These are phyloP conservation scores for Hydnomerulius pinastri DNA, from an alignment of 768 basidiomycete species.

Conservation along the genomic window DNA sequence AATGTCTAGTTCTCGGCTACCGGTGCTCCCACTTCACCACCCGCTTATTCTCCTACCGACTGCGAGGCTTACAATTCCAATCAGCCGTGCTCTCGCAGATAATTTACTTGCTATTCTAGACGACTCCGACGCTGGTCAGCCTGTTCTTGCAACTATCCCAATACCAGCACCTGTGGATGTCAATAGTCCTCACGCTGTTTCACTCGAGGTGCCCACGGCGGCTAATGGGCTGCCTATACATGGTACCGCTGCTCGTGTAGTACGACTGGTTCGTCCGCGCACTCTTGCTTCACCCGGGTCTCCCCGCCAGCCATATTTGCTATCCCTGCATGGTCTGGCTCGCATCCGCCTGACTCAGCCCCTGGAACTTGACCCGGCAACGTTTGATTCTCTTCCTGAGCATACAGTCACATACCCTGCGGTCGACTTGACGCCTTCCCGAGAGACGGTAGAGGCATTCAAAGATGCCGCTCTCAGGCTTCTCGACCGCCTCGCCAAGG, in stretches of 20 bases:
- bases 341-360: conserved; percentile 58
- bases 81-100: conserved; percentile 62
- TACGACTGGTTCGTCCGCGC: conserved; percentile 67
- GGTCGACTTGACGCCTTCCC: conserved; percentile 44
- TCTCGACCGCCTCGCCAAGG: conserved; percentile 60
- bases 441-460: conserved; percentile 64
- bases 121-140: conserved; percentile 62
- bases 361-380: conserved; percentile 29
- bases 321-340: conserved; percentile 72
- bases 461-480: conserved; percentile 66
- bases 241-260: conserved; percentile 72
- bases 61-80: conserved; percentile 65
- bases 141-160: conserved; percentile 70
- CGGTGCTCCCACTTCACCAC: conserved; percentile 67
- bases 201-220: not conserved
- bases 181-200: conserved; percentile 11
- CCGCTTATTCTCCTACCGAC: conserved; percentile 78
- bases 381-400: conserved; percentile 35
- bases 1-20: conserved; percentile 47
- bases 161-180: conserved; percentile 33
- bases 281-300: conserved; percentile 29
- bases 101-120: conserved; percentile 67
- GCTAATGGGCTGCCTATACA: conserved; percentile 44
- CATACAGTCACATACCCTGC: conserved; percentile 51
- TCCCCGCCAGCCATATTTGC: conserved; percentile 59